These are phyloP conservation scores for Phoma sp. DNA, from an alignment of 2,329 filamentous ascomycete genomes.

Conservation along the genomic window DNA sequence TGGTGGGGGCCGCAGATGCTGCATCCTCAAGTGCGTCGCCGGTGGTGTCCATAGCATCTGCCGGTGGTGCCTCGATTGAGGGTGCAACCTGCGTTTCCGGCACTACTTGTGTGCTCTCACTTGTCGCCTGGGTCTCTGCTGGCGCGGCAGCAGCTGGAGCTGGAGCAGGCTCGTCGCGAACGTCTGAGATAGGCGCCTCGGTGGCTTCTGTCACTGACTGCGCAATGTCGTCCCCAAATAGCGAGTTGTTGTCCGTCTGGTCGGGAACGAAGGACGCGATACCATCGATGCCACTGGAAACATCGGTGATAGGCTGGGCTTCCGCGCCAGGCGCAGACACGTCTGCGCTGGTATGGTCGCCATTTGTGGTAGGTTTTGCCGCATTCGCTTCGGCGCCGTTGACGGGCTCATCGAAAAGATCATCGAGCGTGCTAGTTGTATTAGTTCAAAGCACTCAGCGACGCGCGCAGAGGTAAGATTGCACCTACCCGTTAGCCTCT, in stretches of 20 bases:
- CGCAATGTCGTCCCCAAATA: slow-evolving; percentile 42
- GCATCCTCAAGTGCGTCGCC: slow-evolving; percentile 22
- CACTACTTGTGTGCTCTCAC: slow-evolving; percentile 38
- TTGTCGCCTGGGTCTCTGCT: slow-evolving; percentile 17
- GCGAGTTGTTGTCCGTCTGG: slow-evolving; percentile 48
- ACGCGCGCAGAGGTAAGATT: slow-evolving; percentile 9
- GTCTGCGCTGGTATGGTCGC: slow-evolving; percentile 34
- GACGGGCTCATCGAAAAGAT: slow-evolving; percentile 44
- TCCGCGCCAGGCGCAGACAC: slow-evolving; percentile 33
- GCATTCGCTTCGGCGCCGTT: slow-evolving; percentile 21
- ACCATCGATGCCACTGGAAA: slow-evolving; percentile 52
- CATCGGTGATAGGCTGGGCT: slow-evolving; percentile 49
- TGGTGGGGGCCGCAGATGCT: slow-evolving; percentile 34
- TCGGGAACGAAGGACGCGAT: slow-evolving; percentile 52
- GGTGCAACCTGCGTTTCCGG: slow-evolving; percentile 36
- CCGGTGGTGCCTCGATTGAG: slow-evolving; percentile 16
- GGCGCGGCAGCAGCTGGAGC: slow-evolving; percentile 16
- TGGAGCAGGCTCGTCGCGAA: slow-evolving; percentile 37
- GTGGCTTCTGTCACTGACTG: slow-evolving; percentile 47
- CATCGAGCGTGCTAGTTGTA: slow-evolving; percentile 39
- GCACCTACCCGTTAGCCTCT: slow-evolving; percentile 66
- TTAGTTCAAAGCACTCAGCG: slow-evolving; percentile 21
- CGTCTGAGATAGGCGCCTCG: slow-evolving; percentile 49
- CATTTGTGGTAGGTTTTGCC: slow-evolving; percentile 38
- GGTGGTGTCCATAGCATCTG: slow-evolving; percentile 38